Conservation (phyloP, 441 rosid genomes). For the Croton setiger region DNA sequence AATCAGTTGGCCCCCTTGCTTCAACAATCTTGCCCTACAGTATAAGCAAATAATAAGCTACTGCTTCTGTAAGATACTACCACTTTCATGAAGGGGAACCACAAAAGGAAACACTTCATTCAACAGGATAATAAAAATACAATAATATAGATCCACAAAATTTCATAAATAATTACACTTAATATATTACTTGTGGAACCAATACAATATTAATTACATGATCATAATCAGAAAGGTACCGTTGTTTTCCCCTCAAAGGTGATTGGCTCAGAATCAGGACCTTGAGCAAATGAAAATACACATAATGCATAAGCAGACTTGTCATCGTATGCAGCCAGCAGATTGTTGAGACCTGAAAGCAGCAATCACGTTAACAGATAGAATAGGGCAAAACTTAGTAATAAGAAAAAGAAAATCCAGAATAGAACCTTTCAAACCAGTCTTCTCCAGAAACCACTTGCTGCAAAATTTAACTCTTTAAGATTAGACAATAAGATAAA, state of each 20-base stretch:
- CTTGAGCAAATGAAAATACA: conserved; percentile 73
- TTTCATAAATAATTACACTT: too few relatives aligned
- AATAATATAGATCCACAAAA: too few relatives aligned
- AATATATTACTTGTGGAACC: too few relatives aligned
- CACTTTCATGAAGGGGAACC: not conserved
- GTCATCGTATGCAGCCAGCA: conserved; percentile 84
- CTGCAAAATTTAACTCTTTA: conserved; percentile 40
- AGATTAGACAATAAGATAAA: conserved; percentile 3
- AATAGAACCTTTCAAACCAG: conserved; percentile 81
- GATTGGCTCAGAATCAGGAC: conserved; percentile 72
- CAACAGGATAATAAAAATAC: not conserved
- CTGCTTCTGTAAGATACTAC: not conserved
- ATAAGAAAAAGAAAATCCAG: not conserved
- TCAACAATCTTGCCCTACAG: conserved; percentile 91
- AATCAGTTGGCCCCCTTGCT: conserved; percentile 82
- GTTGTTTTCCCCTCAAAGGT: conserved; percentile 78
- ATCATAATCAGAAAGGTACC: conserved; percentile 48
- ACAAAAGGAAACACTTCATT: not conserved
- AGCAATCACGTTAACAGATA: not conserved
- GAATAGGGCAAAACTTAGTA: not conserved
- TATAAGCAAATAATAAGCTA: not conserved
- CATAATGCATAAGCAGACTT: conserved; percentile 91
- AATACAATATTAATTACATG: too few relatives aligned
- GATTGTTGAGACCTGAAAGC: conserved; percentile 60
- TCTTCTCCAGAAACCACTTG: conserved; percentile 91